Conservation (phyloP, 345 rosid genomes). For the Heritiera littoralis region DNA sequence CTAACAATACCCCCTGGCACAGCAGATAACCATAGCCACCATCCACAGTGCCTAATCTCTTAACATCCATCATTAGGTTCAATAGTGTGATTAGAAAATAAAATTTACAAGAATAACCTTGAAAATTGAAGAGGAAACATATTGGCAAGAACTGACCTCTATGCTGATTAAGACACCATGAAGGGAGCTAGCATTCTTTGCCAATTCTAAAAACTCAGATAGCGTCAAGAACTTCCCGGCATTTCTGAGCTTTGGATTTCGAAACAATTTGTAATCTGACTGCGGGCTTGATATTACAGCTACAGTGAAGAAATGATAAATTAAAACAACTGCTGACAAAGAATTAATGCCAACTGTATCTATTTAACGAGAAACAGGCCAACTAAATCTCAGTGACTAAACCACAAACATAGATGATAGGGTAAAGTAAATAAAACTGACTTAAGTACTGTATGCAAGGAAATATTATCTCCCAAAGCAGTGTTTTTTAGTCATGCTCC, state of each 20-base stretch:
- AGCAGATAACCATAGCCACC: background rate
- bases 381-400: background rate
- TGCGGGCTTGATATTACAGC: constrained; percentile 64
- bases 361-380: background rate
- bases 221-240: constrained; percentile 55
- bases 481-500: background rate
- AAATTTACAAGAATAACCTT: background rate
- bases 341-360: background rate
- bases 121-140: constrained; percentile 4
- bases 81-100: background rate
- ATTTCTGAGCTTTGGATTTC: constrained; percentile 57
- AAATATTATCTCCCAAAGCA: background rate
- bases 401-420: background rate
- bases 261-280: constrained; percentile 25
- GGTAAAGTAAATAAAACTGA: background rate
- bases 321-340: background rate
- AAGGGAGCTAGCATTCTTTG: constrained; percentile 63
- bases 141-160: constrained; percentile 57
- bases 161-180: constrained; percentile 75
- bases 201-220: constrained; percentile 63
- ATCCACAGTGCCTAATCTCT: background rate
- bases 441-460: background rate
- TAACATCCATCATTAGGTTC: background rate
- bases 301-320: constrained; percentile 30
- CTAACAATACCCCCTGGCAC: background rate